Conservation (phyloP, 148 eudicot species). For the Vaccinium myrtillus region DNA sequence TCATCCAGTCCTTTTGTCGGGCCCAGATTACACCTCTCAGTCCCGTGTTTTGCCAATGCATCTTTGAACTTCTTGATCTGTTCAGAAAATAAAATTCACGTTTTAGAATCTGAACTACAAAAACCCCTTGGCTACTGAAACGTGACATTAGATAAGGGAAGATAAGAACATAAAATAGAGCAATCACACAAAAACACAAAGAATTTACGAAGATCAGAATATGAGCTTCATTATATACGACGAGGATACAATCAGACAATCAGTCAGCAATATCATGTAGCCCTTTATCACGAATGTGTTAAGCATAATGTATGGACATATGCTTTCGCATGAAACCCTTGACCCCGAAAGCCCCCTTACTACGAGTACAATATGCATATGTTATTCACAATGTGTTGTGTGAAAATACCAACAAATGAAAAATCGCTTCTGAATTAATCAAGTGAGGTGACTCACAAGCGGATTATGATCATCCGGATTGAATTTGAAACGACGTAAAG, state of each 20-base stretch:
- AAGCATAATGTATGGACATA: too few species aligned
- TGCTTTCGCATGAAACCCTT: neutral
- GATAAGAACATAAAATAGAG: neutral
- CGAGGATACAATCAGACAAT: neutral
- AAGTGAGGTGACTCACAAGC: neutral
- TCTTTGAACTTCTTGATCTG: slow-evolving; percentile 93
- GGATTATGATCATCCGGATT: neutral
- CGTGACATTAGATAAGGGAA: neutral
- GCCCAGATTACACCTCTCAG: slow-evolving; percentile 47
- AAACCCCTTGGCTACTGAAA: neutral
- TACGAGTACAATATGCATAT: too few species aligned
- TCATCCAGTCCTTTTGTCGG: slow-evolving; percentile 81
- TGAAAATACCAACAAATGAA: neutral
- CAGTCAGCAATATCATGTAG: neutral
- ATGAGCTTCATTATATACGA: neutral
- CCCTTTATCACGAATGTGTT: neutral
- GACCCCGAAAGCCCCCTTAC: neutral
- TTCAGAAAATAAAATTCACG: neutral
- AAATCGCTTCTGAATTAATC: neutral
- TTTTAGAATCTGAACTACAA: neutral
- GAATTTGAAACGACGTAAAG: neutral
- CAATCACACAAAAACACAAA: neutral
- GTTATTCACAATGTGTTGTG: neutral
- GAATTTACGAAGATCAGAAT: neutral
- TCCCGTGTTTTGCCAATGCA: slow-evolving; percentile 67